Evolutionary conservation across 495 filamentous ascomycete species (phyloP), one percentile per base, ranked within the genome.

Genomic region (Choiromyces venosus): DNA sequence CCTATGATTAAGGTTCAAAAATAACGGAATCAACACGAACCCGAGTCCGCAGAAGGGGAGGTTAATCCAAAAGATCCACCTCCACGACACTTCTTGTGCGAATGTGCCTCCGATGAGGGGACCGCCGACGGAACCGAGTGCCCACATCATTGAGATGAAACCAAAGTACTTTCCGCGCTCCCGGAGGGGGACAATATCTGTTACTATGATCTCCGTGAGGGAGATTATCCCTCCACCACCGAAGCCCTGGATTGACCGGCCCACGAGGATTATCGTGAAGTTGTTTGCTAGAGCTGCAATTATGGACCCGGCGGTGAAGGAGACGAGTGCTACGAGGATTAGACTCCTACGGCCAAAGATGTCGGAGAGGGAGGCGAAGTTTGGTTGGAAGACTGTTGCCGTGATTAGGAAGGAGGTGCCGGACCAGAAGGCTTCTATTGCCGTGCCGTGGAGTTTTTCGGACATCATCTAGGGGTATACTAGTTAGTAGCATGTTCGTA

Each of bases 91-190:
- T 38, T 87, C 86, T 73, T 92, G 83, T 3, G 90, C 84, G 73
- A 92, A 91, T 0, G 85, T 89, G 29, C 90, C 90, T 44, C 89
- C 91, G 14, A 92, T 82, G 52, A 93, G 82, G 4, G 91, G 91
- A 1, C 91, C 91, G 4, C 84, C 83, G 0, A 92, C 89, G 0
- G 87, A 88, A 0, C 91, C 91, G 29, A 93, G 67, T 42, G 87
- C 86, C 88, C 88, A 89, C 85, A 89, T 89, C 40, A 74, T 75
- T 36, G 78, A 81, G 37, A 85, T 66, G 37, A 84, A 67, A 46
- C 82, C 82, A 77, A 85, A 82, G 78, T 82, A 87, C 65, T 83
- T 82, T 4, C 86, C 86, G 65, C 87, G 82, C 68, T 84, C 78
- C 0, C 84, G 72, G 14, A 89, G 81, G 18, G 87, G 87, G 40